These are phyloP conservation scores for Ganoderma lingzhi DNA, from an alignment of 1,284 basidiomycete species.

Conservation along the genomic window DNA sequence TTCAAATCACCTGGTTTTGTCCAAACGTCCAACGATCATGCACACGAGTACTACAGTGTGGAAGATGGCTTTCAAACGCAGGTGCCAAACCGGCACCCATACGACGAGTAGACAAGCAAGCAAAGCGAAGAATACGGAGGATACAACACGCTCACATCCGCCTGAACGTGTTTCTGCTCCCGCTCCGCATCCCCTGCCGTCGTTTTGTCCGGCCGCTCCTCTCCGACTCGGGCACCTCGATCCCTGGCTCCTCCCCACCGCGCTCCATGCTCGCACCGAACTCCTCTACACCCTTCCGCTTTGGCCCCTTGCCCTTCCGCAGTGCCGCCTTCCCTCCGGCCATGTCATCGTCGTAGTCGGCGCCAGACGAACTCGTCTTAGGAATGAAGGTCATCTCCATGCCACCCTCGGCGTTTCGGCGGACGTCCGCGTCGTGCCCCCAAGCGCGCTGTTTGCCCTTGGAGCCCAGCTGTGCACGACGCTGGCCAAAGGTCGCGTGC, in stretches of 20 bases:
- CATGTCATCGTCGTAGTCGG: slow-evolving; percentile 41
- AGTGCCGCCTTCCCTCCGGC: slow-evolving; percentile 40
- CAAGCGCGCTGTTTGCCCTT: slow-evolving; percentile 30
- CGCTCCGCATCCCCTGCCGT: slow-evolving; percentile 80
- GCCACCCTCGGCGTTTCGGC: slow-evolving; percentile 53
- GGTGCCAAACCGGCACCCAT: background rate
- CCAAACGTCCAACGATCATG: background rate
- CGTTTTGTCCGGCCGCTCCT: slow-evolving; percentile 75
- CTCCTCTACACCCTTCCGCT: slow-evolving; percentile 72
- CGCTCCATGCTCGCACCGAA: slow-evolving; percentile 91
- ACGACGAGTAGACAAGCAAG: background rate
- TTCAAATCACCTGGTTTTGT: too few species aligned
- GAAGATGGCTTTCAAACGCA: too few species aligned
- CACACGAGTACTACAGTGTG: background rate
- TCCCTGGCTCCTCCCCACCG: slow-evolving; percentile 61
- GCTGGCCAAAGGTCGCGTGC: slow-evolving; percentile 75
- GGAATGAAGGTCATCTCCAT: slow-evolving; percentile 78
- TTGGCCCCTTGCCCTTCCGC: slow-evolving; percentile 42
- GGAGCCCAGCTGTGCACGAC: slow-evolving; percentile 48
- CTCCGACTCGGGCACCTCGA: slow-evolving; percentile 62
- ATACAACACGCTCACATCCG: slow-evolving; percentile 36
- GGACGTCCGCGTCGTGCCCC: slow-evolving; percentile 21
- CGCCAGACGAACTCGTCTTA: slow-evolving; percentile 44
- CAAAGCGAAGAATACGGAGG: background rate
- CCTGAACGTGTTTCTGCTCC: slow-evolving; percentile 87